Percentiles rank a stretch among this genome's conserved stretches.
Evolutionary conservation across 805 yeast genomes (phyloP).

Genomic region (Huiozyma sinensis): DNA sequence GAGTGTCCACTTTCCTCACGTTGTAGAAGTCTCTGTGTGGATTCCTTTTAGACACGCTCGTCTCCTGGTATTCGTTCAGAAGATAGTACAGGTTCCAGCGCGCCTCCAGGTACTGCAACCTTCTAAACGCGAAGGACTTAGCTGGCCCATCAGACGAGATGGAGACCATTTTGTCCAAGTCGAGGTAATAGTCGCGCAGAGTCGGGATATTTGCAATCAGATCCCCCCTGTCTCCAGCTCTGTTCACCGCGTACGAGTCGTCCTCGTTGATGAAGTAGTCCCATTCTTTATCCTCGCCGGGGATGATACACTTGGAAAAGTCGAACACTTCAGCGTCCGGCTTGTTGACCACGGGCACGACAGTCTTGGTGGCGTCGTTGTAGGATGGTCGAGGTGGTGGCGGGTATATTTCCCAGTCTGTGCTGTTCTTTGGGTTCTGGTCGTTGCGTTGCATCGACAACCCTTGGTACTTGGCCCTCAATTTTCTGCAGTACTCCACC

Average conservation of each 20-base stretch:
- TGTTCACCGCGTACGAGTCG: slow-evolving; percentile 58
- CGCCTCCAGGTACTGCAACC: slow-evolving; percentile 89
- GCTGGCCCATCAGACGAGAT: slow-evolving; percentile 92
- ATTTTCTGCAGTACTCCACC: slow-evolving; percentile 53
- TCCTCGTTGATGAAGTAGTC: slow-evolving; percentile 47
- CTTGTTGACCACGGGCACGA: slow-evolving; percentile 30
- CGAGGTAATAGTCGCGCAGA: slow-evolving; percentile 74
- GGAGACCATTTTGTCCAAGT: slow-evolving; percentile 60
- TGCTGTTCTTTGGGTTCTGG: slow-evolving; percentile 76
- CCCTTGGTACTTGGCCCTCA: slow-evolving; percentile 67
- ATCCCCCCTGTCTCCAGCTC: slow-evolving; percentile 26
- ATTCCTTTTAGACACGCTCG: slow-evolving; percentile 76
- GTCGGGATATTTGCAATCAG: slow-evolving; percentile 60
- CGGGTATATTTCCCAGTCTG: slow-evolving; percentile 77
- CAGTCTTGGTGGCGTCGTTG: slow-evolving; percentile 49
- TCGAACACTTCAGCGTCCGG: slow-evolving; percentile 37
- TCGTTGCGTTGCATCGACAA: slow-evolving; percentile 60
- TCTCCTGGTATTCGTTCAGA: slow-evolving; percentile 87
- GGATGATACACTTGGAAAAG: slow-evolving; percentile 33
- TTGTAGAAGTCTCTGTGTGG: slow-evolving; percentile 76
- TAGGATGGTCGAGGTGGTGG: slow-evolving; percentile 89
- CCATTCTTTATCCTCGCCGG: slow-evolving; percentile 39
- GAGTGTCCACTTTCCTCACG: slow-evolving; percentile 50
- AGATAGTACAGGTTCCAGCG: slow-evolving; percentile 88
- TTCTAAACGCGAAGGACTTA: slow-evolving; percentile 88